Evolutionary conservation across 768 basidiomycete species (phyloP).

Genomic region (Rhodotorula toruloides): DNA sequence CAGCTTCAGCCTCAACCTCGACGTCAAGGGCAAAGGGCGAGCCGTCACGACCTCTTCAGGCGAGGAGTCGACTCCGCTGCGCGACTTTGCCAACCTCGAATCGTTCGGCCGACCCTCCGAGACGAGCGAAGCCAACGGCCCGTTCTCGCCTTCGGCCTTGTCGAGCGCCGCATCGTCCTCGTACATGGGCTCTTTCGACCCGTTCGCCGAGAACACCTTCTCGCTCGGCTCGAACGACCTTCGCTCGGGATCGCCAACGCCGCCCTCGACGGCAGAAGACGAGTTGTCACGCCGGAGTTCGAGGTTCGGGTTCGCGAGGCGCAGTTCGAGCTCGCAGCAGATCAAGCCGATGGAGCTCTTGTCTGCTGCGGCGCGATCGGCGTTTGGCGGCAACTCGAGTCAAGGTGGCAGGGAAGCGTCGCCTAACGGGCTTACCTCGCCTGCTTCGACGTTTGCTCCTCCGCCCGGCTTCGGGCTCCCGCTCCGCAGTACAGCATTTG

Average conservation of each 20-base stretch:
- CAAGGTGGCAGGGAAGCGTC: constrained; percentile 1
- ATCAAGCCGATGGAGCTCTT: constrained; percentile 10
- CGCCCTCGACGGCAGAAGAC: constrained; percentile 24
- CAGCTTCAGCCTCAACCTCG: constrained; percentile 64
- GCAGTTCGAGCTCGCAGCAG: constrained; percentile 5
- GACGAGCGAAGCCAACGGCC: background rate
- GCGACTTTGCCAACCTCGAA: constrained; percentile 30
- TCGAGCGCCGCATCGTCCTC: constrained; percentile 16
- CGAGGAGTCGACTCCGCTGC: constrained; percentile 14
- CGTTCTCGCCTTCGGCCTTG: constrained; percentile 21
- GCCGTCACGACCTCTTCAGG: background rate
- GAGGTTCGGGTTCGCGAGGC: constrained; percentile 41
- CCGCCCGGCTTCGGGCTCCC: constrained; percentile 23
- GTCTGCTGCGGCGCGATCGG: constrained; percentile 17
- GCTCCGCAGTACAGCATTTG: constrained; percentile 4
- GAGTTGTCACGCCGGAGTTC: constrained; percentile 38
- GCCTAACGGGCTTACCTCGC: constrained; percentile 1
- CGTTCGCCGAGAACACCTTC: constrained; percentile 37
- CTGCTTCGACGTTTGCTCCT: constrained; percentile 19
- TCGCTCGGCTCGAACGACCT: constrained; percentile 14
- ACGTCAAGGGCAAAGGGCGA: constrained; percentile 35
- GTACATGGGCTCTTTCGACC: constrained; percentile 44
- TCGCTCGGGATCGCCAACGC: constrained; percentile 21
- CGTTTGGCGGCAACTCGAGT: constrained; percentile 8
- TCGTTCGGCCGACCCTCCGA: constrained; percentile 1